Evolutionary conservation across 441 rosid genomes (phyloP), one percentile per base, ranked within the genome.

Genomic region (Erodium texanum): DNA sequence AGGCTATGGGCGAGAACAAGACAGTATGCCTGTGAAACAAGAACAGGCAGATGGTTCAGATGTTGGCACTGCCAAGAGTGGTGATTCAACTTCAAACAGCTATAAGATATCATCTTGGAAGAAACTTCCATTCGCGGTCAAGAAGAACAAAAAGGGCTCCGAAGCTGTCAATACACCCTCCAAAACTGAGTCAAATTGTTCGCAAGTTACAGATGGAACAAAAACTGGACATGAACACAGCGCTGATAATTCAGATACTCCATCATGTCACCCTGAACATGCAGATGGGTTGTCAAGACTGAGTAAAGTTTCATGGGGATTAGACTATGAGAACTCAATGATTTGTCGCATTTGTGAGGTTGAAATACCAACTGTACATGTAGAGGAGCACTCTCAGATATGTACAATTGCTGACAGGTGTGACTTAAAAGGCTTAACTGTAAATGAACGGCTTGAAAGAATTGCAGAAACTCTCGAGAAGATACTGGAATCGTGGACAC

Each of bases 321-420:
- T 84, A 68, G 69, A 92, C n/a, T 94, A 83, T 71, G 99, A 86
- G 66, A 86, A 87, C 81, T 83, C 88, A n/a, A 95, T 95, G 98
- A 92, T 95, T 70, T 95, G 99, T 41, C 92, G 99, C 22, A 95
- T 92, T 58, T 95, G 99, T 80, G 99, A 95, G 86, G 98, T 92
- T 43, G 97, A 95, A 78, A 95, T 95, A 84, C 99, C 99, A 24
- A 87, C 89, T 48, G 96, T 92, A 61, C 99, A 92, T 72, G 99
- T 95, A 41, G 97, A 92, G 82, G 98, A 90, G 78, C 99, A 95
- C 82, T 95, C 99, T 80, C 80, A 82, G 19, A 90, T 95, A 74
- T 95, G 98, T 75, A 92, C 97, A 10, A 87, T 92, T 68, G 95
- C 93, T 74, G 98, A 95, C 71, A 87, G 99, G 77, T 95, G 99